Percentiles rank a stretch among this genome's conserved stretches.
phyloP scores from a whole-genome alignment of 106 monocot genomes.

The Acorus gramineus region DNA sequence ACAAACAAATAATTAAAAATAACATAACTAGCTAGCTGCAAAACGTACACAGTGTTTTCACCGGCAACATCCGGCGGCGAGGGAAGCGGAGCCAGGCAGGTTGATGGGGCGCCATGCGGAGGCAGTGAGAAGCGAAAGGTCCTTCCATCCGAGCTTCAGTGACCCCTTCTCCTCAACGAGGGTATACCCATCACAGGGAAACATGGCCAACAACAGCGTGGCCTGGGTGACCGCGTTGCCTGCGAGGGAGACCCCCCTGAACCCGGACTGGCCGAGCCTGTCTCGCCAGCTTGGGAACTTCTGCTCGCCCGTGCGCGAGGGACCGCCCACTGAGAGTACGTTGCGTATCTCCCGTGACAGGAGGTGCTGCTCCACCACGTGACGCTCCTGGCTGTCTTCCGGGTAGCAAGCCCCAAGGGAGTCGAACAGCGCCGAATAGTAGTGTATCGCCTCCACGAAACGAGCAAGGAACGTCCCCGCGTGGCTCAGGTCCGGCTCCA shows the following conservation, averaged over 20 bases:
- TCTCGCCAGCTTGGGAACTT: constrained; percentile 90
- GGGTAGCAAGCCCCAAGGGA: constrained; percentile 82
- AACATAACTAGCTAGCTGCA: too few relatives aligned
- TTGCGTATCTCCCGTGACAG: constrained; percentile 90
- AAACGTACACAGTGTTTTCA: background rate
- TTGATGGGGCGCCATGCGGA: constrained; percentile 78
- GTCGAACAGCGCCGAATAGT: constrained; percentile 94
- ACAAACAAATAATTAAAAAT: too few relatives aligned
- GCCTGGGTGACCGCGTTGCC: constrained; percentile 86
- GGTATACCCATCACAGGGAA: constrained; percentile 90
- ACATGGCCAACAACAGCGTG: constrained; percentile 77
- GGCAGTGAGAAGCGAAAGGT: constrained; percentile 77
- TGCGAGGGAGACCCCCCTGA: constrained; percentile 62
- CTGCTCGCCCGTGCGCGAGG: constrained; percentile 66
- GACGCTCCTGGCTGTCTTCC: constrained; percentile 78
- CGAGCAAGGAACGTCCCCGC: constrained; percentile 75
- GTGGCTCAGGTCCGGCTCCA: constrained; percentile 89
- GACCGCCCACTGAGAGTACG: constrained; percentile 87
- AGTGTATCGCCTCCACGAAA: constrained; percentile 96
- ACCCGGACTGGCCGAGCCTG: constrained; percentile 80
- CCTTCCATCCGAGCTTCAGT: constrained; percentile 97
- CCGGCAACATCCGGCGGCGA: background rate
- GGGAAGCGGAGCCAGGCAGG: too few relatives aligned
- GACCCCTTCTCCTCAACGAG: constrained; percentile 90
- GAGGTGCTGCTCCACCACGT: constrained; percentile 91